Percentiles rank a stretch among this genome's conserved stretches.
These are phyloP conservation scores for Psidium guajava DNA, from an alignment of 345 rosid species.

Conservation along the genomic window DNA sequence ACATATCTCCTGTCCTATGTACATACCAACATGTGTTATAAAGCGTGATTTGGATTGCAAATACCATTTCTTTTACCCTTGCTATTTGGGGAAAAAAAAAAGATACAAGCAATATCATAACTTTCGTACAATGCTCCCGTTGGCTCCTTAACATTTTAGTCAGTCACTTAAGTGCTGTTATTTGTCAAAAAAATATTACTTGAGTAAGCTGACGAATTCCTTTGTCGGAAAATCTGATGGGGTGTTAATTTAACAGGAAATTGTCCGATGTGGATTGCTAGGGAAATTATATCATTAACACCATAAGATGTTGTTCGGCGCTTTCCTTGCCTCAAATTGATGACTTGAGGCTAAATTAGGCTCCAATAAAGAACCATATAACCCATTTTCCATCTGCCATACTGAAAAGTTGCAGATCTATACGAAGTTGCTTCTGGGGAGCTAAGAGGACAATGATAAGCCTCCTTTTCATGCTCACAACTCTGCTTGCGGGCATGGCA, in stretches of 20 bases:
- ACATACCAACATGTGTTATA: not conserved
- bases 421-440: not conserved
- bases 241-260: not conserved
- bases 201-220: not conserved
- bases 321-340: not conserved
- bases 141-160: too few species aligned
- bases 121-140: not conserved
- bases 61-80: not conserved
- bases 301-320: rapidly evolving
- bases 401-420: not conserved
- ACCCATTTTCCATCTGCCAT: not conserved
- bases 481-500: not conserved
- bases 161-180: too few species aligned
- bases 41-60: not conserved
- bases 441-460: not conserved
- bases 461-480: not conserved
- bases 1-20: not conserved
- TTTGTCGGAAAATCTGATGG: not conserved
- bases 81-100: not conserved
- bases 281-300: not conserved
- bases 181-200: rapidly evolving
- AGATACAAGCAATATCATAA: not conserved
- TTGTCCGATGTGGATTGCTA: not conserved
- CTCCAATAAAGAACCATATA: not conserved
- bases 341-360: not conserved